A percentile compares a stretch with the other conserved stretches of the same genome.
phyloP scores from a whole-genome alignment of 306 rosid species.

The Biancaea sappan region DNA sequence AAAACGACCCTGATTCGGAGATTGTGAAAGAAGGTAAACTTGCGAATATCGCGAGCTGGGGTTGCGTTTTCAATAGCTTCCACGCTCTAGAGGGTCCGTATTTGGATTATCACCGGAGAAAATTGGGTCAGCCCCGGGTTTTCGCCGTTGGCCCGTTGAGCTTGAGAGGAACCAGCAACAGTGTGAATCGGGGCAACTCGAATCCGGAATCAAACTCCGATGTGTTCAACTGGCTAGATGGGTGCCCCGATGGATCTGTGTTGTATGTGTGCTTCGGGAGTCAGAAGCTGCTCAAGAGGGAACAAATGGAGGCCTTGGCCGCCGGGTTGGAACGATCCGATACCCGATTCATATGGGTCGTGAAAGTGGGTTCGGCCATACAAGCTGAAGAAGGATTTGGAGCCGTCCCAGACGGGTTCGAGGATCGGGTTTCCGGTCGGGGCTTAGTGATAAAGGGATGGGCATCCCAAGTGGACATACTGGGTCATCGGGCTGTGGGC shows the following conservation, averaged over 20 bases:
- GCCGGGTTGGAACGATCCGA: too few relatives aligned
- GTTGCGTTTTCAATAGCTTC: conserved; percentile 38
- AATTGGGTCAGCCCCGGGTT: conserved; percentile 30
- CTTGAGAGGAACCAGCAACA: not conserved
- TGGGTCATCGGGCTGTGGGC: not conserved
- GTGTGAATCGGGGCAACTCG: not conserved
- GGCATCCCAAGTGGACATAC: conserved; percentile 13
- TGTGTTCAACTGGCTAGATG: too few relatives aligned
- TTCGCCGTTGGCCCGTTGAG: conserved; percentile 47
- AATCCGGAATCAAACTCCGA: not conserved
- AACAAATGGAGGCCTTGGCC: conserved; percentile 52
- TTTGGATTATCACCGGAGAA: conserved; percentile 30
- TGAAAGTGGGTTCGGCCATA: conserved; percentile 34
- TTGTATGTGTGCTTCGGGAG: conserved; percentile 65
- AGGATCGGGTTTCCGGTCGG: conserved; percentile 38
- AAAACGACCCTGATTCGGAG: conserved; percentile 34
- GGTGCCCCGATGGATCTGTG: too few relatives aligned
- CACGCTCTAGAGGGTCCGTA: conserved; percentile 37
- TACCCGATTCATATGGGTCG: conserved; percentile 54
- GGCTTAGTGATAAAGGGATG: conserved; percentile 48
- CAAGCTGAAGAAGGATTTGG: conserved; percentile 29
- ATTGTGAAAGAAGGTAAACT: conserved; percentile 23
- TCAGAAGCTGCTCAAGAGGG: conserved; percentile 46
- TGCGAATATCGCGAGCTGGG: conserved; percentile 46
- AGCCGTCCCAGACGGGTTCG: conserved; percentile 44